A percentile compares a stretch with the other conserved stretches of the same genome.
phyloP scores from a whole-genome alignment of 2,329 filamentous ascomycete species.

The Penicillium sp. region DNA sequence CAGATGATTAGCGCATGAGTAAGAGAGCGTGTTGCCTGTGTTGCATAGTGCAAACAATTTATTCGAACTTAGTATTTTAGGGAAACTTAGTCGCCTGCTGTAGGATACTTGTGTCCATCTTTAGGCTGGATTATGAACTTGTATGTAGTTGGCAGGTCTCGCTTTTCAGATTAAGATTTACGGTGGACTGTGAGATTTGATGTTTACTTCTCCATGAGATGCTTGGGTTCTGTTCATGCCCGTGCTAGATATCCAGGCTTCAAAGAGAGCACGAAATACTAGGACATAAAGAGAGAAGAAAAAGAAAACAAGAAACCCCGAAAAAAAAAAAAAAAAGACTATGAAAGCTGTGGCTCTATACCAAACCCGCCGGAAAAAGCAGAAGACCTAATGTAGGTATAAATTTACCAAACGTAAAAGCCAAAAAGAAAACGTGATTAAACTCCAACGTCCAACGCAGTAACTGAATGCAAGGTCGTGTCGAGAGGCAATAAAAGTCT shows the following conservation, averaged over 20 bases:
- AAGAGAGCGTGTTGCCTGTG: slow-evolving; percentile 14
- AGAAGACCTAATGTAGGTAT: background rate
- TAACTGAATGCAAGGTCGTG: slow-evolving; percentile 9
- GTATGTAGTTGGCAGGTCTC: no score
- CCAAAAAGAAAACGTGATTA: background rate
- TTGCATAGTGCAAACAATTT: slow-evolving; percentile 16
- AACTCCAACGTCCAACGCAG: slow-evolving; percentile 7
- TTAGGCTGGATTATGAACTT: no score
- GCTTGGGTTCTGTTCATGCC: background rate
- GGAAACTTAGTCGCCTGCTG: no score
- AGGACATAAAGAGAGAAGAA: no score
- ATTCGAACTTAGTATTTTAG: background rate
- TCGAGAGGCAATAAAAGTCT: background rate
- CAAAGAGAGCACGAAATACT: background rate
- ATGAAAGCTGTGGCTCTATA: background rate
- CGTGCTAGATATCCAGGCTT: background rate
- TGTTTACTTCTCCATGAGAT: no score
- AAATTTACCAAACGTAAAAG: background rate
- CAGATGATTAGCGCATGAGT: slow-evolving; percentile 13
- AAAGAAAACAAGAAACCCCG: background rate
- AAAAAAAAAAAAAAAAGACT: background rate
- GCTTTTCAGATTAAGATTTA: no score
- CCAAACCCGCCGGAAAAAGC: background rate
- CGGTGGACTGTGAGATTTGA: no score
- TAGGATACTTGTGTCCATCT: no score